Conservation (phyloP, 169 alveolate genomes). For the Eimeria necatrix region DNA sequence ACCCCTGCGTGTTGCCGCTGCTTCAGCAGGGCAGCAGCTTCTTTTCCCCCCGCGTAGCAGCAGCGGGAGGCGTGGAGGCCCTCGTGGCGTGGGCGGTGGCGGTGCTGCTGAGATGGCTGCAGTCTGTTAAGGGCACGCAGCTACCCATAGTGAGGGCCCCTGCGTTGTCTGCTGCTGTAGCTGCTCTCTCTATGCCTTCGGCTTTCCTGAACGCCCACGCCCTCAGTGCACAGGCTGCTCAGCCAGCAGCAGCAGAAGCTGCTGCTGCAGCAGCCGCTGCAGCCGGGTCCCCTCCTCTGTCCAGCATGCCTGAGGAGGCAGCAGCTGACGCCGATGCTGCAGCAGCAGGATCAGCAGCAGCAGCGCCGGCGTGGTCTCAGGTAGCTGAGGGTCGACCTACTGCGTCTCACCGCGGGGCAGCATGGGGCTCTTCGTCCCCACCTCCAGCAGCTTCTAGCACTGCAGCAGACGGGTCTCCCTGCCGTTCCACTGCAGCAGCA, state of each 20-base stretch:
- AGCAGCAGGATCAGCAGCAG: conserved; percentile 46
- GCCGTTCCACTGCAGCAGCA: conserved; percentile 17
- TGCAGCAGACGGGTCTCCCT: conserved; percentile 18
- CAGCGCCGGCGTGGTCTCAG: conserved; percentile 38
- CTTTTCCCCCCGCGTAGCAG: neutral
- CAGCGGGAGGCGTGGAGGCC: conserved; percentile 37
- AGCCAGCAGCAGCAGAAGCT: conserved; percentile 42
- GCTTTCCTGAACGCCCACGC: neutral
- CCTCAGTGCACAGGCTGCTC: neutral
- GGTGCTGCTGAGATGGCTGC: conserved; percentile 66
- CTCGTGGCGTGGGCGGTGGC: conserved; percentile 78
- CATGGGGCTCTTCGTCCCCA: neutral
- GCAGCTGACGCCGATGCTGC: conserved; percentile 33
- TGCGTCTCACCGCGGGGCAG: conserved; percentile 25
- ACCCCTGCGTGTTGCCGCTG: conserved; percentile 21
- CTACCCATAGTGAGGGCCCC: conserved; percentile 45
- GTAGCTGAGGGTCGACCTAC: conserved; percentile 39
- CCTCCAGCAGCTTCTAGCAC: conserved; percentile 3
- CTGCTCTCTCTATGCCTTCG: conserved; percentile 46
- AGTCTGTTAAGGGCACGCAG: conserved; percentile 54
- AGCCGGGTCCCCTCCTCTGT: conserved; percentile 8
- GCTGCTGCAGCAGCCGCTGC: conserved; percentile 36
- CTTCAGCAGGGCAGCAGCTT: neutral
- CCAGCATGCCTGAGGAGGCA: neutral
- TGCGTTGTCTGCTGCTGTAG: conserved; percentile 18